Base-by-base conservation (phyloP, 148 eudicot species). In the Rheum nobile region DNA sequence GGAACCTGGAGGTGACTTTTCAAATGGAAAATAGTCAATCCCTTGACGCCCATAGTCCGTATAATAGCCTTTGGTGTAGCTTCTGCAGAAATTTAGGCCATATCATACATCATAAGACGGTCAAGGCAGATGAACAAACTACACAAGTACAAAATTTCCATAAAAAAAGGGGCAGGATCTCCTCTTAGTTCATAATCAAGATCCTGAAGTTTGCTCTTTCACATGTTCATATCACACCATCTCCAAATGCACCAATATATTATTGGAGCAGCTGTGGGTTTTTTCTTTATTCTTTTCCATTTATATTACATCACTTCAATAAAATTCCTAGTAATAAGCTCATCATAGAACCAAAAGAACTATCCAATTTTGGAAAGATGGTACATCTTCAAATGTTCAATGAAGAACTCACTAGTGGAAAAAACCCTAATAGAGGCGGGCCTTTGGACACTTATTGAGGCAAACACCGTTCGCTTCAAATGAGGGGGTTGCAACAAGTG, bases 11-110 rank as follows among this genome's bases (percentile, higher is more conserved):
- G 96, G 78, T 90, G 96, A 72, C 92, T 88, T 82, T 90, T 90
- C 74, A 90, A 82, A 81, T 90, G 96, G 82, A 90, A 90, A 43
- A 90, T 89, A 67, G 96, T 90, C 80, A 88, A 78, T 76, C 96
- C 96, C 83, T 90, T 90, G 50, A 90, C 96, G 31, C 90, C 92
- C 96, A 90, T 90, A 44, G 92, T 90, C 78, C 92, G 87, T 89
- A 88, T 68, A 71, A 90, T 82, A 70, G 96, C 92, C 84, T 90
- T 90, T 24, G 90, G 90, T n/a, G 90, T 87, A 70, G 90, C 90
- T 85, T 87, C 90, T 87, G 88, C 85, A 81, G 10, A 75, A 72
- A 48, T 35, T 50, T 47, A 79, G 55, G 42, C 37, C 28, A 76
- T 57, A 1, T 73, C 48, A 52, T 44, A 71, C 61, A 78, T 80